These are phyloP conservation scores for Macadamia integrifolia DNA, from an alignment of 164 flowering plant species.

Conservation along the genomic window DNA sequence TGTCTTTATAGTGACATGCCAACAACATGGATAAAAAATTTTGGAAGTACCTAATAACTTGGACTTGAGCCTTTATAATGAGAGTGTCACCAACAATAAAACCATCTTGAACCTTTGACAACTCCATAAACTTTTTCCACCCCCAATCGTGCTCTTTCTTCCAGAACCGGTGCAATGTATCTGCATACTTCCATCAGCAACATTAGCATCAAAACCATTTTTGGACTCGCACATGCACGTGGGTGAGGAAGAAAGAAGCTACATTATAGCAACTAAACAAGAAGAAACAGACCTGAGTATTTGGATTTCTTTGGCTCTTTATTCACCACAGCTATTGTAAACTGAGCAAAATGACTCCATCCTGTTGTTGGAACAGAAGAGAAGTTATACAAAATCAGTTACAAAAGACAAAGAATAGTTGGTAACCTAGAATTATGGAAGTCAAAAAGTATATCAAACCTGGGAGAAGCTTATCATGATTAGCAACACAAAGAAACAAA, in stretches of 20 bases:
- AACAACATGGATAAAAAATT: neutral
- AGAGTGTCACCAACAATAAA: conserved; percentile 85
- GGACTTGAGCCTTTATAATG: conserved; percentile 94
- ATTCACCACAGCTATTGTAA: conserved; percentile 92
- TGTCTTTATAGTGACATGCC: too few relatives aligned
- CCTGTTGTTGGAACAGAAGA: conserved; percentile 35
- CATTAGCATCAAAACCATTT: conserved; percentile 1
- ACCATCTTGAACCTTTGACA: conserved; percentile 82
- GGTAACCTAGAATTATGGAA: neutral
- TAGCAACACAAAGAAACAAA: conserved; percentile 95
- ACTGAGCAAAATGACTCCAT: conserved; percentile 99
- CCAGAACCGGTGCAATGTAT: conserved; percentile 84
- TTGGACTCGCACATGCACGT: neutral
- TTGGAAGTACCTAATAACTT: conserved; percentile 65
- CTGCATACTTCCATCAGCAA: conserved; percentile 31
- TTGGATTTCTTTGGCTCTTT: conserved; percentile 95
- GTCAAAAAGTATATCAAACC: conserved; percentile 35
- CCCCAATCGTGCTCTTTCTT: conserved; percentile 99
- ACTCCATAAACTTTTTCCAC: conserved; percentile 98
- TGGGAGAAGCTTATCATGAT: conserved; percentile 99
- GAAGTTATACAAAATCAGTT: neutral
- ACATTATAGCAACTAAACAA: neutral
- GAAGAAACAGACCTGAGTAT: conserved; percentile 64
- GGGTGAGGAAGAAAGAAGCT: neutral
- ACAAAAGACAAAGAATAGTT: neutral